Evolutionary conservation across 2,329 filamentous ascomycete genomes (phyloP).

Genomic region (Chrysoporthe puriensis): DNA sequence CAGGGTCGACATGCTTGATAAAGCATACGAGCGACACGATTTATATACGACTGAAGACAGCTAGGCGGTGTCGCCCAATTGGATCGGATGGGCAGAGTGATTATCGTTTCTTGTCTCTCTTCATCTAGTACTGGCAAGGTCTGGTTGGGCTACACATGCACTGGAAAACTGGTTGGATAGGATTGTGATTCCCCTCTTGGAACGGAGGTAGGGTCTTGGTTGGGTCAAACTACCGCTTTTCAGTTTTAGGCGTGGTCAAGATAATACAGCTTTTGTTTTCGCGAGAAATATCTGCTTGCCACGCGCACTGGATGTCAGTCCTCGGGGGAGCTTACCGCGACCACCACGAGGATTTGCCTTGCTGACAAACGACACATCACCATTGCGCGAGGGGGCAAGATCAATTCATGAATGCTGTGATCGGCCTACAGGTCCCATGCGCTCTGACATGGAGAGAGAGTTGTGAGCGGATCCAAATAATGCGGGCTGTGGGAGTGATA

Average conservation of each 20-base stretch:
- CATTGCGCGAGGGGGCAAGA: background rate
- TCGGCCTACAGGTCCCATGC: background rate
- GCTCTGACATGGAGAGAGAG: background rate
- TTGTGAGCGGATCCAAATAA: background rate
- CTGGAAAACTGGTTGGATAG: slow-evolving; percentile 12
- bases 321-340: no score
- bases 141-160: slow-evolving; percentile 10
- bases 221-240: slow-evolving; percentile 4
- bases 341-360: no score
- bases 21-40: slow-evolving; percentile 17
- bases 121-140: slow-evolving; percentile 7
- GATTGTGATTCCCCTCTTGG: slow-evolving; percentile 14
- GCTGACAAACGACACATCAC: background rate
- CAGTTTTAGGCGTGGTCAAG: background rate
- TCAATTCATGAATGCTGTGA: background rate
- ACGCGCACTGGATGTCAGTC: background rate
- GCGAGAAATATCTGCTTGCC: background rate
- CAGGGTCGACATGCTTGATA: slow-evolving; percentile 2
- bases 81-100: slow-evolving; percentile 3
- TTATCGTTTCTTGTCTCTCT: background rate
- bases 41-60: slow-evolving; percentile 11
- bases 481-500: background rate
- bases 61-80: background rate
- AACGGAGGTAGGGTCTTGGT: slow-evolving; percentile 12
- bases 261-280: slow-evolving; percentile 2